Percentiles rank a stretch among this genome's conserved stretches.
Evolutionary conservation across 2,329 filamentous ascomycete species (phyloP).

Genomic region (Aspergillus cejpii): DNA sequence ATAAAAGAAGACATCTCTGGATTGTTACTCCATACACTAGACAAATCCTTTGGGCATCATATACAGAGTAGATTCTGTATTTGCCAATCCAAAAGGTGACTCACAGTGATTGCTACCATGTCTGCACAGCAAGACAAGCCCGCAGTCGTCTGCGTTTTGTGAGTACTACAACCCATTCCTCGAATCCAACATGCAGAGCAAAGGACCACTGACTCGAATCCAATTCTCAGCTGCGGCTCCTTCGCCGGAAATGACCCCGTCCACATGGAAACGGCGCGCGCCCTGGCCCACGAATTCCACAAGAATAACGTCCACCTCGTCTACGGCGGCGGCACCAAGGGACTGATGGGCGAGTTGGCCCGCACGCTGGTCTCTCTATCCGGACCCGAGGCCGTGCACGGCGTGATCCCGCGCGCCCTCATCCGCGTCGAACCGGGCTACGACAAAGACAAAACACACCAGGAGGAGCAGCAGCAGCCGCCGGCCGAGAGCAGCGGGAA

Average conservation of each 20-base stretch:
- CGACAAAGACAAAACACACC: conserved; percentile 23
- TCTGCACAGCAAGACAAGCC: conserved; percentile 29
- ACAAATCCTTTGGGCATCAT: too few species aligned
- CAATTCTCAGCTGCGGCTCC: conserved; percentile 65
- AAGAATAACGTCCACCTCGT: conserved; percentile 73
- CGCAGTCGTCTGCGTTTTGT: conserved; percentile 83
- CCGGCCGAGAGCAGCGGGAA: conserved; percentile 41
- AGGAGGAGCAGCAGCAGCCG: conserved; percentile 7
- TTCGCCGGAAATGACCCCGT: conserved; percentile 63
- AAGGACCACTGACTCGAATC: conserved; percentile 2
- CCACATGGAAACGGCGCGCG: conserved; percentile 70
- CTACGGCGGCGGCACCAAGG: conserved; percentile 90
- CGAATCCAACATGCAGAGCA: too few species aligned
- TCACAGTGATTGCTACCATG: conserved; percentile 12
- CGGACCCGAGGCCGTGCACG: conserved; percentile 77
- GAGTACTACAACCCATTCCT: conserved; percentile 31
- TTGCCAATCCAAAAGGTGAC: neutral
- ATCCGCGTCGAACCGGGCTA: conserved; percentile 60
- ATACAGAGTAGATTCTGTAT: neutral
- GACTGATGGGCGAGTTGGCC: conserved; percentile 91
- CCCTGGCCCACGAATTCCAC: conserved; percentile 67
- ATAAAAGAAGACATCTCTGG: too few species aligned
- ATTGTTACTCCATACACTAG: too few species aligned
- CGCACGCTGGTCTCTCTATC: conserved; percentile 75
- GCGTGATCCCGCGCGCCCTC: conserved; percentile 83